phyloP scores from a whole-genome alignment of 345 rosid genomes.

The Clausena lansium region DNA sequence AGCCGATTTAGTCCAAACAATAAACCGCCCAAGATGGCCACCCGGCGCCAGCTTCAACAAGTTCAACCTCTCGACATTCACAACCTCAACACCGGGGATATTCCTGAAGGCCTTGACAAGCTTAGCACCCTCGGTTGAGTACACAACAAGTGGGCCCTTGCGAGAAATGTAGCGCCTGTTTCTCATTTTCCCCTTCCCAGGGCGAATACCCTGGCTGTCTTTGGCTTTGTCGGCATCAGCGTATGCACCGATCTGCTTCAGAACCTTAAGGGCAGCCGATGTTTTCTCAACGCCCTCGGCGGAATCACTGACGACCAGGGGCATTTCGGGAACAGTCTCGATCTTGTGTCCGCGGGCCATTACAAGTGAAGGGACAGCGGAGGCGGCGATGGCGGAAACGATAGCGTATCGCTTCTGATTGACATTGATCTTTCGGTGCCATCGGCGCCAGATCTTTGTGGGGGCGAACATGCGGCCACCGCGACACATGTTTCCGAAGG shows the following conservation, averaged over 20 bases:
- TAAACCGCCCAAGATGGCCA: constrained; percentile 90
- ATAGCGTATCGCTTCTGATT: constrained; percentile 87
- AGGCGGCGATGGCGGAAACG: constrained; percentile 89
- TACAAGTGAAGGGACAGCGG: constrained; percentile 82
- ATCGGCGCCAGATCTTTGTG: constrained; percentile 93
- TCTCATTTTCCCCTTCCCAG: constrained; percentile 92
- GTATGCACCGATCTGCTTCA: constrained; percentile 84
- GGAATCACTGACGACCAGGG: constrained; percentile 69
- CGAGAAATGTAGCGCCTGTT: constrained; percentile 82
- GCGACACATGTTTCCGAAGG: constrained; percentile 99
- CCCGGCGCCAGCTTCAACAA: constrained; percentile 92
- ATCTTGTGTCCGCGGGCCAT: constrained; percentile 93
- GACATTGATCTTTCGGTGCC: constrained; percentile 90
- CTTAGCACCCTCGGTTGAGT: constrained; percentile 75
- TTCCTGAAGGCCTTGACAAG: constrained; percentile 88
- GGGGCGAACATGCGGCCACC: constrained; percentile 99
- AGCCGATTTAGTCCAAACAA: constrained; percentile 93
- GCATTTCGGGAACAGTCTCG: constrained; percentile 88
- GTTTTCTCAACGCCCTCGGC: constrained; percentile 83
- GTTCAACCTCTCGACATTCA: constrained; percentile 78
- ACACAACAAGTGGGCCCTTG: constrained; percentile 89
- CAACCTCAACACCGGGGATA: constrained; percentile 91
- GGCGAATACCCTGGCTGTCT: constrained; percentile 77
- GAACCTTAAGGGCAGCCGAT: constrained; percentile 67
- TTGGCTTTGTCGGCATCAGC: constrained; percentile 89